phyloP scores from a whole-genome alignment of 768 basidiomycete genomes.

The Leccinum rimulosum region DNA sequence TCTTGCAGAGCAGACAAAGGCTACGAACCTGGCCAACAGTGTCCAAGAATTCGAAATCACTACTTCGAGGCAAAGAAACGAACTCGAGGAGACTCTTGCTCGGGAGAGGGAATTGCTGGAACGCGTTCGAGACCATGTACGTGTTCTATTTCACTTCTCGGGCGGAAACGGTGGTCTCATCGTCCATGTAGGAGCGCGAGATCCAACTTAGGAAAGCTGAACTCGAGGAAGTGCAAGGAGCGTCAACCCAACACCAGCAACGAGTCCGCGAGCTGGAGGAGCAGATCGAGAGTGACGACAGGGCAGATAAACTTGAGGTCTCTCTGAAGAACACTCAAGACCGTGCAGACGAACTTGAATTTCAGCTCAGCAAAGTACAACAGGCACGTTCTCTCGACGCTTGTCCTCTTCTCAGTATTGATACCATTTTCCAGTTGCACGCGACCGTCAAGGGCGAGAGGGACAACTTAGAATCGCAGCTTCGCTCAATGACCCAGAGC shows the following conservation, averaged over 20 bases:
- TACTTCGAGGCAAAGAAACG: constrained; percentile 38
- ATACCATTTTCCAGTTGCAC: constrained; percentile 44
- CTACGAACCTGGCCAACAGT: constrained; percentile 39
- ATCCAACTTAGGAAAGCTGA: constrained; percentile 61
- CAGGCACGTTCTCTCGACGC: constrained; percentile 48
- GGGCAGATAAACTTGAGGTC: constrained; percentile 68
- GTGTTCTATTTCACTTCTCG: background rate
- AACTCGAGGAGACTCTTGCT: constrained; percentile 34
- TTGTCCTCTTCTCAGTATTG: background rate
- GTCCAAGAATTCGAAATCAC: constrained; percentile 43
- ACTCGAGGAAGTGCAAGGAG: constrained; percentile 48
- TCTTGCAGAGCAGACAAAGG: constrained; percentile 41
- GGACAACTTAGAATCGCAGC: constrained; percentile 50
- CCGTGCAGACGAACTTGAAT: constrained; percentile 79
- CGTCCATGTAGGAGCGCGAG: constrained; percentile 60
- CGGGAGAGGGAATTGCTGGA: constrained; percentile 54
- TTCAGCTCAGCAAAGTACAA: constrained; percentile 74
- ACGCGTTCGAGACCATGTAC: constrained; percentile 31
- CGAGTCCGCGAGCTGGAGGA: constrained; percentile 73
- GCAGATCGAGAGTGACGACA: constrained; percentile 81
- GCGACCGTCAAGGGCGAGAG: constrained; percentile 57
- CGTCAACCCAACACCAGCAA: constrained; percentile 53
- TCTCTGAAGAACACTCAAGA: constrained; percentile 78
- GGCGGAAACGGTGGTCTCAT: background rate
- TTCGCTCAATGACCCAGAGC: constrained; percentile 40